A percentile compares a stretch with the other conserved stretches of the same genome.
These are phyloP conservation scores for Phytophthora cactorum DNA, from an alignment of 352 stramenopile genomes.

Conservation along the genomic window DNA sequence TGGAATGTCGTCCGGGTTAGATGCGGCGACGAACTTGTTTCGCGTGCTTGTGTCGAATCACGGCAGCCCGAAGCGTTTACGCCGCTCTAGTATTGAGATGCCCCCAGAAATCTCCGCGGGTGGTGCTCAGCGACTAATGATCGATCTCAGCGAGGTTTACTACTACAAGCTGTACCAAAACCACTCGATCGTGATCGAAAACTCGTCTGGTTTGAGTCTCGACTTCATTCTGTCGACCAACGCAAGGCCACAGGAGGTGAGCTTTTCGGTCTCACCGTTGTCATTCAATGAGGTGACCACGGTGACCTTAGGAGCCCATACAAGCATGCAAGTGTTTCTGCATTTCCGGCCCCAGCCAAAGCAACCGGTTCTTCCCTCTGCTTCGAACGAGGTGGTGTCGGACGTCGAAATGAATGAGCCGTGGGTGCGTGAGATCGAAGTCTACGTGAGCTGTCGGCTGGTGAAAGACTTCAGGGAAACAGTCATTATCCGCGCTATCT, in stretches of 20 bases:
- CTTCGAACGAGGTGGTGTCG: slow-evolving; percentile 10
- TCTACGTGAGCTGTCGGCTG: slow-evolving; percentile 88
- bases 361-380: slow-evolving; percentile 17
- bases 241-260: slow-evolving; percentile 77
- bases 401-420: slow-evolving; percentile 43
- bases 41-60: slow-evolving; percentile 88
- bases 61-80: slow-evolving; percentile 57
- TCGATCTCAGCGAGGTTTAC: slow-evolving; percentile 89
- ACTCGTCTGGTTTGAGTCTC: slow-evolving; percentile 81
- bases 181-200: slow-evolving; percentile 90
- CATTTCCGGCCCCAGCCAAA: slow-evolving; percentile 82
- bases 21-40: slow-evolving; percentile 79
- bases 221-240: slow-evolving; percentile 90
- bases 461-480: slow-evolving; percentile 91
- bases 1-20: slow-evolving; percentile 77
- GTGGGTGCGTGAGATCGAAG: slow-evolving; percentile 87
- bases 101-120: slow-evolving; percentile 23
- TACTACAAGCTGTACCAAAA: slow-evolving; percentile 92
- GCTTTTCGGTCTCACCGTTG: slow-evolving; percentile 83
- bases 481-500: slow-evolving; percentile 78
- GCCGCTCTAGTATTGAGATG: slow-evolving; percentile 67
- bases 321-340: slow-evolving; percentile 86
- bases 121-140: slow-evolving; percentile 50
- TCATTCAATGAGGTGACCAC: slow-evolving; percentile 86
- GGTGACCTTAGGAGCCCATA: slow-evolving; percentile 71